Base-by-base conservation (phyloP, 1,284 basidiomycete genomes). In the Ganoderma multipileum region DNA sequence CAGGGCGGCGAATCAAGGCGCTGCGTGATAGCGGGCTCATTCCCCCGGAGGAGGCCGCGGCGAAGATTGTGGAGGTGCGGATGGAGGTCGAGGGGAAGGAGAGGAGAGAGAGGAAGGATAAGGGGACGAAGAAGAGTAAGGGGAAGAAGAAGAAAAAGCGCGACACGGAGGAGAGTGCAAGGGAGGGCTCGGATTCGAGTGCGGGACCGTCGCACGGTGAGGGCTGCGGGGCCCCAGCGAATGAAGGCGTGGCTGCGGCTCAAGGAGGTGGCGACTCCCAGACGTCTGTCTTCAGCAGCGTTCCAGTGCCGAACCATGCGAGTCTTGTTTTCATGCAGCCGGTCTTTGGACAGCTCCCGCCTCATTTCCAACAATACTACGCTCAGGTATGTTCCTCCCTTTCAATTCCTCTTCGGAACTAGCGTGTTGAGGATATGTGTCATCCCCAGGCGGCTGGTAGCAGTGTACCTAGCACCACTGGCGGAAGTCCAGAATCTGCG, bases 1-100 rank as follows among this genome's bases (percentile, higher is more conserved):
- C 72, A 44, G 73, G 73, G n/a, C 74, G 80, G 14, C 73, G 72
- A 63, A 76, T 77, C 42, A 79, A 79, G 71, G 77, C 76, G 18
- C 68, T 78, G 63, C 72, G 78, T 4, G 79, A 76, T 28, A 75
- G 72, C 64, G 76, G 74, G 9, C 52, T 76, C 41, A 66, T 71
- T 42, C 72, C 76, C 11, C 70, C 71, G 16, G 71, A 72, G 57
- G 33, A 70, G 28, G 71, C 71, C 1, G 69, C 65, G 30, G 63
- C 66, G 30, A 70, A 72, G 68, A 70, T 71, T n/a, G 66, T 68
- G 18, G 67, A 64, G 60, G 63, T 69, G 59, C 38, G 59, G 58
- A 72, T 64, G 64, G 64, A 71, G 61, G 68, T 73, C 4, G 72
- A 71, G 63, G 64, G 70, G 38, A 52, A 50, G 68, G 62, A 65